A percentile compares a stretch with the other conserved stretches of the same genome.
Evolutionary conservation across 208 protist species (phyloP).

Genomic region (Tritrichomonas musculus): DNA sequence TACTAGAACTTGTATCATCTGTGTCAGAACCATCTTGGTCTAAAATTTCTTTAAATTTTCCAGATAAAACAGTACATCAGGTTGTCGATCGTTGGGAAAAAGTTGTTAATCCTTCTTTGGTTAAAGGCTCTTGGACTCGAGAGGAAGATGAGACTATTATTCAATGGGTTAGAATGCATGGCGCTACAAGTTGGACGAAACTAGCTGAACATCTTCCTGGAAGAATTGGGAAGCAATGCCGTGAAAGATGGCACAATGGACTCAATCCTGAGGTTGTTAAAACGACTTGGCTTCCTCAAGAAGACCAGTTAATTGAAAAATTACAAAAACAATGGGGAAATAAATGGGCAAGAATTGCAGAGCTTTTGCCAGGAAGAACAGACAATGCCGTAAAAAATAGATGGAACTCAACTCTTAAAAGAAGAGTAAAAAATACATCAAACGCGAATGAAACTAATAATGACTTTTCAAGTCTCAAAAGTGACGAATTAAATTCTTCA

Average conservation of each 20-base stretch:
- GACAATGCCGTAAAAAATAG: slow-evolving; percentile 11
- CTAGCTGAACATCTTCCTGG: not conserved
- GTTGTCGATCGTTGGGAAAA: not conserved
- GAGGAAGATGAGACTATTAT: not conserved
- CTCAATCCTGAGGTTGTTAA: not conserved
- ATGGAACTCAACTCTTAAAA: not conserved
- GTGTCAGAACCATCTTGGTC: not conserved
- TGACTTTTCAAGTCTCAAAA: too few relatives aligned
- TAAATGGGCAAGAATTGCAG: not conserved
- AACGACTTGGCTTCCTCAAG: not conserved
- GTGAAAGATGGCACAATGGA: not conserved
- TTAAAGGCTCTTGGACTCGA: not conserved
- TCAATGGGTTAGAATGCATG: not conserved
- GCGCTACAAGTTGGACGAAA: not conserved
- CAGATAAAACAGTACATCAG: not conserved
- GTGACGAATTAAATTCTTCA: too few relatives aligned
- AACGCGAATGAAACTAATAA: too few relatives aligned
- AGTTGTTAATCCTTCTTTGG: not conserved
- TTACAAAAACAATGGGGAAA: not conserved
- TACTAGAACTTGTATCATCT: not conserved
- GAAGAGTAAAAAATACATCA: too few relatives aligned
- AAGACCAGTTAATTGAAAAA: not conserved
- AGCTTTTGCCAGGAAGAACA: not conserved
- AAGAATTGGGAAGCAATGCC: not conserved
- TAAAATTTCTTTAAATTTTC: not conserved